Evolutionary conservation across 1,139 yeast genomes (phyloP).

Genomic region (Pneumocystis canis): DNA sequence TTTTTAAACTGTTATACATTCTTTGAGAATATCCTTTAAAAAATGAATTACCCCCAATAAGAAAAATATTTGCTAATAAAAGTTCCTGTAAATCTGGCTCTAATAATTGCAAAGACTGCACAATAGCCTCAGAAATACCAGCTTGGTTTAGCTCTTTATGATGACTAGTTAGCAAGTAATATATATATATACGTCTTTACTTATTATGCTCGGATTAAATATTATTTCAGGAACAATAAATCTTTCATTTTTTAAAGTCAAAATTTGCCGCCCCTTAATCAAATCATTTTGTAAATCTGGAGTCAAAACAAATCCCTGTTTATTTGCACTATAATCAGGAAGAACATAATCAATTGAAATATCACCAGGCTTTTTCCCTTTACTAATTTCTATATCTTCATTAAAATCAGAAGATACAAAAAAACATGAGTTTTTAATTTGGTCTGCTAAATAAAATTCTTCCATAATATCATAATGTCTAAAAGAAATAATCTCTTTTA

Average conservation of each 20-base stretch:
- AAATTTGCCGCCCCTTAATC: slow-evolving; percentile 41
- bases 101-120: slow-evolving; percentile 52
- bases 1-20: slow-evolving; percentile 24
- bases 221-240: slow-evolving; percentile 76
- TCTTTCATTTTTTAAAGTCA: slow-evolving; percentile 64
- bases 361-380: slow-evolving; percentile 2
- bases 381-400: slow-evolving; percentile 32
- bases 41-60: slow-evolving; percentile 72
- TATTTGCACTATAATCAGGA: slow-evolving; percentile 46
- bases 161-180: background rate
- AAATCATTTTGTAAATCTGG: background rate
- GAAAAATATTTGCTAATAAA: slow-evolving; percentile 60
- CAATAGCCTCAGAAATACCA: slow-evolving; percentile 55
- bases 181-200: background rate
- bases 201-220: slow-evolving; percentile 70
- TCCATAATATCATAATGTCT: slow-evolving; percentile 89
- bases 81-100: slow-evolving; percentile 69
- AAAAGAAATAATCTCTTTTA: slow-evolving; percentile 73
- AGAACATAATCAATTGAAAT: slow-evolving; percentile 48
- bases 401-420: slow-evolving; percentile 58
- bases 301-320: slow-evolving; percentile 32
- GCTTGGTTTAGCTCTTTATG: slow-evolving; percentile 48
- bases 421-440: slow-evolving; percentile 69
- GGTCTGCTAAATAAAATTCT: slow-evolving; percentile 71
- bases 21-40: slow-evolving; percentile 54